These are phyloP conservation scores for Fomitopsis schrenkii DNA, from an alignment of 1,284 basidiomycete species.

Conservation along the genomic window DNA sequence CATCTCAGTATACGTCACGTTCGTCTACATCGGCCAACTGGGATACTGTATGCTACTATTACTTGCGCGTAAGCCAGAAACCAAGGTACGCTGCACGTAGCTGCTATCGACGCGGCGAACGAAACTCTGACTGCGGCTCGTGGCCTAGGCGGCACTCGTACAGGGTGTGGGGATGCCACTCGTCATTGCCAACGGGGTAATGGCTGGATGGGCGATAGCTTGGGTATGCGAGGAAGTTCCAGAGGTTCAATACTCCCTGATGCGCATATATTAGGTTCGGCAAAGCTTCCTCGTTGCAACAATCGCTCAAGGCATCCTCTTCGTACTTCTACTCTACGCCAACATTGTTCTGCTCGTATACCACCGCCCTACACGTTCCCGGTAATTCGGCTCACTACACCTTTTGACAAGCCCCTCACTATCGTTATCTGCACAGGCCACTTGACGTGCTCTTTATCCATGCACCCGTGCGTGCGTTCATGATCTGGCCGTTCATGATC, in stretches of 20 bases:
- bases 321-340: constrained; percentile 60
- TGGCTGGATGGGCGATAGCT: constrained; percentile 80
- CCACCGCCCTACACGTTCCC: constrained; percentile 45
- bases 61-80: constrained; percentile 68
- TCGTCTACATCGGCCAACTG: constrained; percentile 61
- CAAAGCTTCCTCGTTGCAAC: constrained; percentile 60
- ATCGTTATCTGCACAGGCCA: constrained; percentile 33
- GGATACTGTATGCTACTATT: constrained; percentile 81
- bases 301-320: constrained; percentile 54
- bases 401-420: neutral
- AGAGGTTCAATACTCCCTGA: no score
- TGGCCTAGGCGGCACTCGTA: constrained; percentile 53
- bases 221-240: constrained; percentile 46
- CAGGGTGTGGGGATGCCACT: constrained; percentile 78
- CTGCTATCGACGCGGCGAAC: neutral
- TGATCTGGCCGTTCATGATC: constrained; percentile 49
- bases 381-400: constrained; percentile 11
- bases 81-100: constrained; percentile 50
- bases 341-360: constrained; percentile 65
- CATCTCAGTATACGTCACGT: constrained; percentile 63
- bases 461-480: constrained; percentile 68
- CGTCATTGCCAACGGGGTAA: constrained; percentile 77
- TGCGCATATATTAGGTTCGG: constrained; percentile 40
- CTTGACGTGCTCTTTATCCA: constrained; percentile 69
- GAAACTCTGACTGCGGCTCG: neutral